Evolutionary conservation across 768 basidiomycete species (phyloP), one percentile per base, ranked within the genome.

Genomic region (Boletellus ananas): DNA sequence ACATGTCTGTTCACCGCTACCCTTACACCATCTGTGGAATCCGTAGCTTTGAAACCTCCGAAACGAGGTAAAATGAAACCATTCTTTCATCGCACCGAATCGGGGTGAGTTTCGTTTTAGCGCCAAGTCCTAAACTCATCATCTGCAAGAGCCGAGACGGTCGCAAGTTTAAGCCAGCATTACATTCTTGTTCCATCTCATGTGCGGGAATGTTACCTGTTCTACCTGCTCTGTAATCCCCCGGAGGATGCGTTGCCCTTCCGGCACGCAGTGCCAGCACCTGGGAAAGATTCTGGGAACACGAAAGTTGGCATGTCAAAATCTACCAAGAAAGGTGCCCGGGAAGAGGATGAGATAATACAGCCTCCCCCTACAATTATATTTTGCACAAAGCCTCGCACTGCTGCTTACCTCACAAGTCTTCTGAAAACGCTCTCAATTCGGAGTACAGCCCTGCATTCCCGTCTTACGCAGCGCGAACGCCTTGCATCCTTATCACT

Each of bases 1-100:
- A 98, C 95, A 0, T 90, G 93, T 59, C 78, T 99, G 36, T 98
- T 98, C 70, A 99, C 96, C 0, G 96, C 96, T 1, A 99, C 96
- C 1, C 73, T 95, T 53, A 94, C 93, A 5, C 79, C 85, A 6
- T 81, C 92, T 0, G 90, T 99, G 50, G 89, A 94, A 60, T 74
- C 78, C 8, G 64, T 97, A 18, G 87, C 85, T 6, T 74, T 78
- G 34, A 83, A 85, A 17, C 70, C 83, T 7, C 91, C 94, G 3
- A 77, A 81, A 56, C 75, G 79, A 0, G 95, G 94, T 5, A 98
- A 95, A 69, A 77, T 85, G 62, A 83, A 79, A 54, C 91, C 93
- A 1, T 95, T 94, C 62, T 76, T 96, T 21, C 85, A 96, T 67
- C 75, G 88, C 34, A 89, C 89, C 69, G 75, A 73, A 14, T 82